Percentiles rank a stretch among this genome's conserved stretches.
phyloP scores from a whole-genome alignment of 164 flowering plant genomes.

The Warburgia ugandensis region DNA sequence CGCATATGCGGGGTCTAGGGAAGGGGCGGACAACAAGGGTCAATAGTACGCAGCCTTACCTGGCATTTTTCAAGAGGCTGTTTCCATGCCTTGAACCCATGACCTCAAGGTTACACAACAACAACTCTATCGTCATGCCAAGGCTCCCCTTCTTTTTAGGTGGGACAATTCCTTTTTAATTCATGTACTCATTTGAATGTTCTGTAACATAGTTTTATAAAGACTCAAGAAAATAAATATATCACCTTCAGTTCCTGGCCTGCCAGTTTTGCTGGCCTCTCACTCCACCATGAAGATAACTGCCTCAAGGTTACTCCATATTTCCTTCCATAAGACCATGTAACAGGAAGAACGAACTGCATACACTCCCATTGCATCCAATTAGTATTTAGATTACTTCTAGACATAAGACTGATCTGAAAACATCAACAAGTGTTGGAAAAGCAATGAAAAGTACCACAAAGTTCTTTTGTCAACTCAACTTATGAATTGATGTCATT shows the following conservation, averaged over 20 bases:
- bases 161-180: not conserved
- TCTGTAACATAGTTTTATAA: not conserved
- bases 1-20: too few species aligned
- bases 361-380: slow-evolving; percentile 8
- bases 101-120: too few species aligned
- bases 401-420: not conserved
- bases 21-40: too few species aligned
- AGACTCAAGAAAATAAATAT: not conserved
- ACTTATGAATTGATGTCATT: too few species aligned
- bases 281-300: slow-evolving; percentile 86
- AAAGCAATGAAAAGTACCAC: too few species aligned
- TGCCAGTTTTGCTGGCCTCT: slow-evolving; percentile 89
- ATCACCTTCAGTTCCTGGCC: slow-evolving; percentile 65
- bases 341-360: slow-evolving; percentile 96
- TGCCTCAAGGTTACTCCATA: slow-evolving; percentile 73
- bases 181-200: not conserved
- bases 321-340: slow-evolving; percentile 80
- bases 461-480: too few species aligned
- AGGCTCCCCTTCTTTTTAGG: too few species aligned
- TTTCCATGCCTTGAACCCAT: too few species aligned
- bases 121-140: too few species aligned
- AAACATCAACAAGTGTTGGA: too few species aligned
- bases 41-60: too few species aligned
- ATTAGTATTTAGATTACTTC: not conserved
- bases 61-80: too few species aligned